Percentiles rank a stretch among this genome's conserved stretches.
Conservation (phyloP, 1,139 yeast species). For the Waltiozyma solani region DNA sequence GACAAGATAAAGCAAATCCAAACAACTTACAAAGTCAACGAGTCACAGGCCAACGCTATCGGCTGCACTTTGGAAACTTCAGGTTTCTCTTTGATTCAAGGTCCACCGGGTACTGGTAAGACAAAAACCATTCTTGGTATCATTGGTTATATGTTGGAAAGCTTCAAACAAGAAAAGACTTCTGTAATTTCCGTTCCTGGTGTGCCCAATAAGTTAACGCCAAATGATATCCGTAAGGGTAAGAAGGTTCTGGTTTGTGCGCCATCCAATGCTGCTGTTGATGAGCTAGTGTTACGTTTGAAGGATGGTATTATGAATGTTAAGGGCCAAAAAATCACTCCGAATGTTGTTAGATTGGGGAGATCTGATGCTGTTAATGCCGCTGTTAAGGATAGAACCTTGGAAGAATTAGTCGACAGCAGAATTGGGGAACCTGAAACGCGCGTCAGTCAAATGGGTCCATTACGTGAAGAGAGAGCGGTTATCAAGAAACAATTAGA, state of each 20-base stretch:
- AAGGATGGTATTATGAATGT: slow-evolving; percentile 58
- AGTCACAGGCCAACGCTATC: slow-evolving; percentile 86
- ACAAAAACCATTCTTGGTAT: slow-evolving; percentile 93
- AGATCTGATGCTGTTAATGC: slow-evolving; percentile 81
- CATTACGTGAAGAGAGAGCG: slow-evolving; percentile 23
- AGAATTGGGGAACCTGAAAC: slow-evolving; percentile 38
- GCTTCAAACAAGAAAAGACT: slow-evolving; percentile 19
- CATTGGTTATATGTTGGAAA: slow-evolving; percentile 64
- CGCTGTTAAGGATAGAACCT: slow-evolving; percentile 71
- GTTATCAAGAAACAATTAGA: slow-evolving; percentile 31
- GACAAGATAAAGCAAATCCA: slow-evolving; percentile 32
- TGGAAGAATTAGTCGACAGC: slow-evolving; percentile 79
- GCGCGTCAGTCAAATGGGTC: slow-evolving; percentile 19
- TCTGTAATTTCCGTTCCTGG: slow-evolving; percentile 20
- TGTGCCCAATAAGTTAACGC: not conserved
- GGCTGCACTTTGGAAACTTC: slow-evolving; percentile 52
- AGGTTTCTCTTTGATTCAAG: slow-evolving; percentile 91
- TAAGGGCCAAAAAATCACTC: slow-evolving; percentile 47
- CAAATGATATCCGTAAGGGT: slow-evolving; percentile 23
- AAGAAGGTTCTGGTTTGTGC: slow-evolving; percentile 80
- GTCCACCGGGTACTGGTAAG: slow-evolving; percentile 98
- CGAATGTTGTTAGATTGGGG: slow-evolving; percentile 83
- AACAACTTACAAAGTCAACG: slow-evolving; percentile 52
- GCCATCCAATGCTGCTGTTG: slow-evolving; percentile 98
- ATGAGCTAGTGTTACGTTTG: slow-evolving; percentile 84